Conservation (phyloP, 2,329 filamentous ascomycete species). For the Diaporthe velutina region DNA sequence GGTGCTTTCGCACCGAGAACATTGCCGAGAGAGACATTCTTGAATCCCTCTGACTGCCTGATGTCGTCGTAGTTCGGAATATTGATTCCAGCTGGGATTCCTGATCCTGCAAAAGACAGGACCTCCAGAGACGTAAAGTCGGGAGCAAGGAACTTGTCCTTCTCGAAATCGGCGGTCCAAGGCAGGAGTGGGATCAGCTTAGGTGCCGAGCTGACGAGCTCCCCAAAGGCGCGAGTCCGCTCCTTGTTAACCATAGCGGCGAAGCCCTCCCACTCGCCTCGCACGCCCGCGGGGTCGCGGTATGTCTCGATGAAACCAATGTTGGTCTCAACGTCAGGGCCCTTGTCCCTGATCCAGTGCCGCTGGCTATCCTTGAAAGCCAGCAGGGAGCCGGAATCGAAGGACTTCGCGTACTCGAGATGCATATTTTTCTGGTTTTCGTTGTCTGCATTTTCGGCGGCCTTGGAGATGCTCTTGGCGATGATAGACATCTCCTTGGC, state of each 20-base stretch:
- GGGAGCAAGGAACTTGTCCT: constrained; percentile 93
- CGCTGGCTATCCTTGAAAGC: constrained; percentile 86
- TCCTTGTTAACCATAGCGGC: constrained; percentile 90
- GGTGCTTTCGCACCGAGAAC: constrained; percentile 92
- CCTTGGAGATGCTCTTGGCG: constrained; percentile 75
- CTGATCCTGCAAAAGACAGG: constrained; percentile 80
- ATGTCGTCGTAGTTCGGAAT: constrained; percentile 83
- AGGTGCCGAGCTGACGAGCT: constrained; percentile 85
- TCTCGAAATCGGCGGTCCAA: constrained; percentile 91
- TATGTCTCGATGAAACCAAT: constrained; percentile 91
- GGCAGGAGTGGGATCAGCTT: constrained; percentile 89
- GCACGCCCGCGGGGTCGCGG: constrained; percentile 82
- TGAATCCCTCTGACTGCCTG: constrained; percentile 87
- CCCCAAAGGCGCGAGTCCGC: constrained; percentile 87
- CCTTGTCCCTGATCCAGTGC: constrained; percentile 86
- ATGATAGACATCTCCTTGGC: constrained; percentile 78
- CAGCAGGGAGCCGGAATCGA: constrained; percentile 79
- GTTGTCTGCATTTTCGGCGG: constrained; percentile 78
- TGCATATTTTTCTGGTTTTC: constrained; percentile 82
- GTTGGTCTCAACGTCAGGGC: constrained; percentile 83
- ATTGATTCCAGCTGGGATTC: constrained; percentile 77
- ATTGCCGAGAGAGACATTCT: constrained; percentile 94
- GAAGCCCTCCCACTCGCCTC: constrained; percentile 89
- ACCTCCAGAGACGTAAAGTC: constrained; percentile 98
- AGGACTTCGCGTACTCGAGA: constrained; percentile 80